Base-by-base conservation (phyloP, 2,329 filamentous ascomycete genomes). In the Aspergillus latus region DNA sequence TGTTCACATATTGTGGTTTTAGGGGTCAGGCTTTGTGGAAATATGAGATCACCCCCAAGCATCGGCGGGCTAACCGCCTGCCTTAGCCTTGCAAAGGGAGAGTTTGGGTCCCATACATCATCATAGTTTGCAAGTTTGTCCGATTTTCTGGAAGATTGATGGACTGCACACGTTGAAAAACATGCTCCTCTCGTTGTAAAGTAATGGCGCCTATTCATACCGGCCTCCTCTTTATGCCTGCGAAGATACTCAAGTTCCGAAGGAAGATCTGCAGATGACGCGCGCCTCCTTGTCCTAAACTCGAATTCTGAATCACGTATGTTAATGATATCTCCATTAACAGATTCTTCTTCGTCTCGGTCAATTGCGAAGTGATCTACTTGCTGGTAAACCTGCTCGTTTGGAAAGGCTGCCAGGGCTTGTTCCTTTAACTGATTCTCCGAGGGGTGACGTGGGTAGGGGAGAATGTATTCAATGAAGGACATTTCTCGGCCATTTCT, bases 241-340 rank as follows among this genome's bases (percentile, higher is more conserved):
- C 90, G 88, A 88, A 94, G 89, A 64, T 91, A 87, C 66, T 87
- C 83, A 67, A 94, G 81, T 68, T 91, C 90, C 86, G 89, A 93
- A 56, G 83, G 77, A 4, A 84, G 60, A 60, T 80, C 77, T 21
- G 70, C 70, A 26, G 74, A 74, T 2, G 78, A 80, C 45, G 76
- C 72, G 34, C 78, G 71, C 49, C 76, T 68, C 48, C 73, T 76
- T 40, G 26, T 34, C 29, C 29, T 46, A 15, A 47, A 26, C 21
- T 36, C 9, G 1, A 42, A 30, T 10, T 30, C 15, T 8, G 21
- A 16, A 15, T 37, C 30, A 4, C 15, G 49, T 30, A 48, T 15
- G 13, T 16, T 15, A 30, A 47, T 32, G 15, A 66, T 63, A 11
- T 73, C 67, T 10, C 71, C 70, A 30, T 68, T 68, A 1, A 68